phyloP scores from a whole-genome alignment of 306 rosid genomes.

The Cotoneaster glaucophyllus region DNA sequence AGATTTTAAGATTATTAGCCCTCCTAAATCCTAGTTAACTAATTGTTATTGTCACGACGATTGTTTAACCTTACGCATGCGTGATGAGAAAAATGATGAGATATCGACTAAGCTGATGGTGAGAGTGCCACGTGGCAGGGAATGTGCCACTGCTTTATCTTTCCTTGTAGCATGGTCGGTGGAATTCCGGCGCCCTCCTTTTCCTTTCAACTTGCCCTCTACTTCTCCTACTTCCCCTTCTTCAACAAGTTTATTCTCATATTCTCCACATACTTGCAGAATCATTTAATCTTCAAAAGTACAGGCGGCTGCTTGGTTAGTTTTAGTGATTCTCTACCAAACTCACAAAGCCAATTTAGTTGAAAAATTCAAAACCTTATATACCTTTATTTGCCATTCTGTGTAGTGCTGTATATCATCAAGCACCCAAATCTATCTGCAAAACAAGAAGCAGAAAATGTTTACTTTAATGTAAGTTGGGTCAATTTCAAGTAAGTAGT shows the following conservation, averaged over 20 bases:
- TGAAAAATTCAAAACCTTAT: neutral
- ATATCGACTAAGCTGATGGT: conserved; percentile 13
- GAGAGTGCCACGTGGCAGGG: conserved; percentile 56
- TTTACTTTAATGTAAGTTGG: conserved; percentile 9
- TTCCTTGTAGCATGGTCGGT: conserved; percentile 67
- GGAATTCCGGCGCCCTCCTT: conserved; percentile 75
- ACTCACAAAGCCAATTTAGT: neutral
- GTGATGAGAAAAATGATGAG: conserved; percentile 20
- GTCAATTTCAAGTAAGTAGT: neutral
- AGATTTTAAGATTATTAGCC: neutral
- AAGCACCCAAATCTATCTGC: neutral
- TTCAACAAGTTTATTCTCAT: conserved; percentile 10
- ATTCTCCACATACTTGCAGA: neutral
- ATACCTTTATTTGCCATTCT: neutral
- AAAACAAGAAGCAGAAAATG: neutral
- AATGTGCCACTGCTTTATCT: conserved; percentile 71
- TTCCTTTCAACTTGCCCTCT: conserved; percentile 1
- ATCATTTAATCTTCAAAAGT: conserved; percentile 14
- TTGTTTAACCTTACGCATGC: conserved; percentile 15
- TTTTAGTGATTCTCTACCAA: neutral
- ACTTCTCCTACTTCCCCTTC: conserved; percentile 15
- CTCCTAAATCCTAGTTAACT: neutral
- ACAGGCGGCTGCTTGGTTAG: conserved; percentile 13
- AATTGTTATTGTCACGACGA: neutral
- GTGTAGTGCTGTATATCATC: neutral